phyloP scores from a whole-genome alignment of 768 basidiomycete species.

The Trametes elegans region DNA sequence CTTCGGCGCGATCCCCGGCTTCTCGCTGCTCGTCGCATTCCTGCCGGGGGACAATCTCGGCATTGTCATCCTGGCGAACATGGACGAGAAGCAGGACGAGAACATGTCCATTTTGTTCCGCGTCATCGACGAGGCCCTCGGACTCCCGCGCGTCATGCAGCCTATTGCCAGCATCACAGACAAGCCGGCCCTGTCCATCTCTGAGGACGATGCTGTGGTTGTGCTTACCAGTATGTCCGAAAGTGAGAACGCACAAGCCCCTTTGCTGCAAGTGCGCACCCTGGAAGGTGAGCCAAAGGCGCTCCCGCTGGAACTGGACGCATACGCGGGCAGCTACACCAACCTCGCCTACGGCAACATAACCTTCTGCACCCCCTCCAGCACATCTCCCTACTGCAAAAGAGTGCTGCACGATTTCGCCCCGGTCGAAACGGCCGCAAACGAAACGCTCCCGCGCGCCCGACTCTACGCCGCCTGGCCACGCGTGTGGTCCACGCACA shows the following conservation, averaged over 20 bases:
- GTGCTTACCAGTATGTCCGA: too few relatives aligned
- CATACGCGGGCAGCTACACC: constrained; percentile 18
- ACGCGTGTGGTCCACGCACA: constrained; percentile 33
- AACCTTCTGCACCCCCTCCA: constrained; percentile 21
- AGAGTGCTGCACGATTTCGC: constrained; percentile 13
- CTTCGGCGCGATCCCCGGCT: constrained; percentile 35
- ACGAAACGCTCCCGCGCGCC: not conserved
- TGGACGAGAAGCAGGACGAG: constrained; percentile 8
- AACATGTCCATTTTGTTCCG: not conserved
- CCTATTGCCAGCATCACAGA: too few relatives aligned
- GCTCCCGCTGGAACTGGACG: constrained; percentile 1
- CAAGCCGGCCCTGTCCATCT: not conserved
- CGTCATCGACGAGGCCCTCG: not conserved
- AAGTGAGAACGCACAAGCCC: not conserved
- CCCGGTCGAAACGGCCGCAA: not conserved
- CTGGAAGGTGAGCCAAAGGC: not conserved
- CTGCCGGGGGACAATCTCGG: constrained; percentile 38
- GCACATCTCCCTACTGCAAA: constrained; percentile 14
- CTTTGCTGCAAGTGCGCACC: not conserved
- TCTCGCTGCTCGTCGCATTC: constrained; percentile 33
- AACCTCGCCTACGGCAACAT: constrained; percentile 24
- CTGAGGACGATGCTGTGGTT: too few relatives aligned
- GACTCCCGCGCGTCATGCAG: not conserved
- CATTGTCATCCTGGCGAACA: constrained; percentile 26
- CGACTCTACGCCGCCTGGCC: constrained; percentile 13